These are phyloP conservation scores for Ambrosia artemisiifolia DNA, from an alignment of 129 eudicot genomes.

Conservation along the genomic window DNA sequence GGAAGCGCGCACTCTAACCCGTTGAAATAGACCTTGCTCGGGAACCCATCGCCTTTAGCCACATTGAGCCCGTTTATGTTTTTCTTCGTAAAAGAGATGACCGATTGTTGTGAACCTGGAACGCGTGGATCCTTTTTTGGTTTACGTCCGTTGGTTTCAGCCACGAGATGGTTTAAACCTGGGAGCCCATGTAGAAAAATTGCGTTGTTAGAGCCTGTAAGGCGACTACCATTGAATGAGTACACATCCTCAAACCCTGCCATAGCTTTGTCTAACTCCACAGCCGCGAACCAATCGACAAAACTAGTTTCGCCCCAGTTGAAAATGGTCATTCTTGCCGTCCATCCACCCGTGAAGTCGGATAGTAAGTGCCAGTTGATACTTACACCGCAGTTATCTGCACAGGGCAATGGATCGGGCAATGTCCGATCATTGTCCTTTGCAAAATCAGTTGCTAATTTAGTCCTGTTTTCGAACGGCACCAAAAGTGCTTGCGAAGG, in stretches of 20 bases:
- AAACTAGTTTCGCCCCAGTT: conserved; percentile 60
- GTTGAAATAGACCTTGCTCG: conserved; percentile 56
- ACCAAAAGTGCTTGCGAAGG: conserved; percentile 51
- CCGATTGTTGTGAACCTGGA: conserved; percentile 66
- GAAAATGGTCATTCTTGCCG: conserved; percentile 66
- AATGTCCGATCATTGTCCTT: conserved; percentile 14
- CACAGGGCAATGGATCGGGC: conserved; percentile 59
- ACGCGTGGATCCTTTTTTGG: conserved; percentile 58
- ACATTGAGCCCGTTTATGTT: conserved; percentile 40
- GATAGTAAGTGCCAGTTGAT: conserved; percentile 70
- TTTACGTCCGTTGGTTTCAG: conserved; percentile 41
- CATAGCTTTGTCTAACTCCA: conserved; percentile 41
- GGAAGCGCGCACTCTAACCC: conserved; percentile 64
- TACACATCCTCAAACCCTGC: conserved; percentile 49
- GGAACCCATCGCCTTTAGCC: conserved; percentile 60
- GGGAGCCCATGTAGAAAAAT: conserved; percentile 52
- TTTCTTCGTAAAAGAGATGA: conserved; percentile 58
- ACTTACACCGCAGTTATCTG: conserved; percentile 68
- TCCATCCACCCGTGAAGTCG: conserved; percentile 59
- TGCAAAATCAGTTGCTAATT: conserved; percentile 17
- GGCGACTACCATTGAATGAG: conserved; percentile 51
- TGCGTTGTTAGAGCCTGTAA: conserved; percentile 26
- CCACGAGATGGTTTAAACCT: conserved; percentile 43
- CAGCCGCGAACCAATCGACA: conserved; percentile 58
- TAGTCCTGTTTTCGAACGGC: conserved; percentile 61